Evolutionary conservation across 169 alveolate genomes (phyloP), one percentile per base, ranked within the genome.

Genomic region (Cryptosporidium parvum): DNA sequence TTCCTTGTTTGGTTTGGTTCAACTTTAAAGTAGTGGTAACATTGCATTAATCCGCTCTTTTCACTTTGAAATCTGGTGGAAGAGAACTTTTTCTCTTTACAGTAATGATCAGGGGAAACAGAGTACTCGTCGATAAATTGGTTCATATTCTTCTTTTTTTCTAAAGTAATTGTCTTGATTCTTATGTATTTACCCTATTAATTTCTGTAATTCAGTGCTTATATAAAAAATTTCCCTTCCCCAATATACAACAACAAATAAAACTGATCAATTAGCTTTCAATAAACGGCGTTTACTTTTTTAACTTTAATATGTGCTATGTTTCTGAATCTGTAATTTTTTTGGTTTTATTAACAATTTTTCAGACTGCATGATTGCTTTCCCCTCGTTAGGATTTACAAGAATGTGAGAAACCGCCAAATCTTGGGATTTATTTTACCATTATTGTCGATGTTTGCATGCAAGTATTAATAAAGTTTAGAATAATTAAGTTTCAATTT

Each of bases 41-140:
- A 59, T 10, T 62, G 75, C 21, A 29, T 26, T 42, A 80, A 42
- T n/a, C 84, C 84, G 21, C 51, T 65, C 23, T 31, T 80, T 18
- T 67, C 75, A 23, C 89, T 80, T n/a, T 5, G 23, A 48, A 80
- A 80, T 10, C n/a, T 67, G 51, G 37, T 42, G 4, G 89, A 61
- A 3, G 89, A n/a, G 35, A 80, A 80, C n/a, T 62, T 48, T 29
- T 65, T 80, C 14, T 62, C 80, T 39, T 45, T 62, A 29, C 89
- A 80, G 48, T 80, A 80, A 23, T 65, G 35, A 51, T 44, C 39
- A 5, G 89, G 89, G 10, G 68, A n/a, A 35, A 80, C 51, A 9
- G 44, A 80, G 37, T 80, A 12, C 42, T 65, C 89, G 18, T n/a
- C 42, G 3, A 80, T 62, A 65, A 80, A 80, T 5, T 80, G 21